These are phyloP conservation scores for Colletotrichum kahawae DNA, from an alignment of 2,329 filamentous ascomycete genomes.

Conservation along the genomic window DNA sequence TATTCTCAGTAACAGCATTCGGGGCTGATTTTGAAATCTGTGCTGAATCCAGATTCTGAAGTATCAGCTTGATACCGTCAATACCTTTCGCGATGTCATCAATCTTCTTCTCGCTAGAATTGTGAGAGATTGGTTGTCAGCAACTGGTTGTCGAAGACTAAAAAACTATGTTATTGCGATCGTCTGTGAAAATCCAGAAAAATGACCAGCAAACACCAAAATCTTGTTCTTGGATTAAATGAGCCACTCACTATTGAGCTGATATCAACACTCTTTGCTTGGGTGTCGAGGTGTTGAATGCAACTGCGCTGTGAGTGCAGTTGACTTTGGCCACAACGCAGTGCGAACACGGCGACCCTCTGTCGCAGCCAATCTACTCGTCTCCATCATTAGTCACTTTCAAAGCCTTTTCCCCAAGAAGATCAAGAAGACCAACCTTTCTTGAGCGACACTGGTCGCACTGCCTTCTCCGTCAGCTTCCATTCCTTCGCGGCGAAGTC, in stretches of 20 bases:
- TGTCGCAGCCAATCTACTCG: conserved; percentile 33
- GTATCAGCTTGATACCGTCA: neutral
- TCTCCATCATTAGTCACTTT: neutral
- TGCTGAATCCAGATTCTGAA: neutral
- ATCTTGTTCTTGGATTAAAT: neutral
- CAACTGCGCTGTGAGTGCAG: conserved; percentile 35
- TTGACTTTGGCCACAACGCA: conserved; percentile 34
- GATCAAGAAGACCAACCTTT: neutral
- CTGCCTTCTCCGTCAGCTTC: conserved; percentile 25
- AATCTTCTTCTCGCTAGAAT: neutral
- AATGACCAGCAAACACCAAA: neutral
- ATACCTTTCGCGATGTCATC: neutral
- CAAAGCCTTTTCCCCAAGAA: neutral
- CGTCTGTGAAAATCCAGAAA: neutral
- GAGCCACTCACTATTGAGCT: conserved; percentile 35
- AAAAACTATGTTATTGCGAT: neutral
- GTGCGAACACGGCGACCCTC: conserved; percentile 36
- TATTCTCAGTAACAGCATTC: no score
- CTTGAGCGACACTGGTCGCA: neutral
- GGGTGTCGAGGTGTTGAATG: conserved; percentile 25
- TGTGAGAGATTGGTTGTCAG: neutral
- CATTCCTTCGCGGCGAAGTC: neutral
- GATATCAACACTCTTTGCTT: conserved; percentile 41
- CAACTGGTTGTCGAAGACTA: neutral
- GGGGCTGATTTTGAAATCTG: neutral